A percentile compares a stretch with the other conserved stretches of the same genome.
phyloP scores from a whole-genome alignment of 306 rosid genomes.

The Coriaria nepalensis region DNA sequence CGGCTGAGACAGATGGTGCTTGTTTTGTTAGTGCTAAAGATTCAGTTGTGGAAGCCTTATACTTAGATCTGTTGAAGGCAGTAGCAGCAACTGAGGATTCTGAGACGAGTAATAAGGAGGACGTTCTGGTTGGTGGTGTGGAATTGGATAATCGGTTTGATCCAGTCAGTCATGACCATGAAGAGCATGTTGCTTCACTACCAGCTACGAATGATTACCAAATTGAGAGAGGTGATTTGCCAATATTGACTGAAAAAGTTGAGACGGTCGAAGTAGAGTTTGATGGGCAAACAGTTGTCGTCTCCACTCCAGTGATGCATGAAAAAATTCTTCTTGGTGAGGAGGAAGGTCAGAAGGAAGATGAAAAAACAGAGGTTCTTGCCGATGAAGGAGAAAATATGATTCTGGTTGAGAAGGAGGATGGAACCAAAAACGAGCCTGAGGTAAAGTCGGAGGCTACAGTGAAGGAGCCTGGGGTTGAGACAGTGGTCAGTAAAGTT shows the following conservation, averaged over 20 bases:
- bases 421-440: conserved; percentile 13
- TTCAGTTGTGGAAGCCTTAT: conserved; percentile 23
- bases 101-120: conserved; percentile 25
- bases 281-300: conserved; percentile 12
- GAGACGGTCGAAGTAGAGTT: conserved; percentile 9
- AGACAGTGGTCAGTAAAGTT: conserved; percentile 6
- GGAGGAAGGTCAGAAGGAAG: conserved; percentile 16
- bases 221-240: conserved; percentile 12
- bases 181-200: conserved; percentile 12
- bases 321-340: conserved; percentile 12
- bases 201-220: conserved; percentile 11
- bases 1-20: conserved; percentile 15
- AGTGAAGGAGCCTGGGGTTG: conserved; percentile 1
- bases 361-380: conserved; percentile 3
- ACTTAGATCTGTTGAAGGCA: conserved; percentile 16
- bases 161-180: conserved; percentile 18
- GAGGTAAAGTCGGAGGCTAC: conserved; percentile 12
- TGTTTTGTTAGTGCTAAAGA: conserved; percentile 18
- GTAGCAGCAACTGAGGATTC: conserved; percentile 35
- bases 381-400: conserved; percentile 9
- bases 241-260: conserved; percentile 1
- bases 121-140: conserved; percentile 16
- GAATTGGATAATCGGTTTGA: conserved; percentile 39
- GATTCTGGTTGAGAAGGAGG: conserved; percentile 8
- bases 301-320: conserved; percentile 14